Conservation (phyloP, 768 basidiomycete genomes). For the Stropharia rugosoannulata region DNA sequence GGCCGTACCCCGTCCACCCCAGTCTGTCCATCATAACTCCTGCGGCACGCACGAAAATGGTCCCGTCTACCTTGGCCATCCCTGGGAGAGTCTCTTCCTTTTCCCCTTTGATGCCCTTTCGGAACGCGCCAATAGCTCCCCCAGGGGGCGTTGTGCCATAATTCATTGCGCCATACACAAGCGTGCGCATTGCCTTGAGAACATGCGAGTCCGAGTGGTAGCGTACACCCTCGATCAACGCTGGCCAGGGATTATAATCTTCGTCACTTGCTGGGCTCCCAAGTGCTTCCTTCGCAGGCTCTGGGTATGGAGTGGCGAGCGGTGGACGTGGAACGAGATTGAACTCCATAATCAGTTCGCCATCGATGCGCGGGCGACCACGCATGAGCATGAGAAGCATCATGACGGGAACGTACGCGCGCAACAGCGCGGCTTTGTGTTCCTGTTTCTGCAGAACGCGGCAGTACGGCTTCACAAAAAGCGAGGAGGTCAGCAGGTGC, state of each 20-base stretch:
- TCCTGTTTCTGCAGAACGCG: constrained; percentile 27
- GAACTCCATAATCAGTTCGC: constrained; percentile 45
- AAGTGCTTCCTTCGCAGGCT: constrained; percentile 17
- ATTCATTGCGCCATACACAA: constrained; percentile 45
- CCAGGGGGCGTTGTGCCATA: constrained; percentile 44
- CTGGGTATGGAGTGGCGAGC: not conserved
- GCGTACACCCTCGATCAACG: constrained; percentile 40
- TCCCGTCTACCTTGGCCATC: constrained; percentile 47
- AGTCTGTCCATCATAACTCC: constrained; percentile 54
- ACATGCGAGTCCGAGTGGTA: constrained; percentile 55
- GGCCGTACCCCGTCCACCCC: constrained; percentile 56
- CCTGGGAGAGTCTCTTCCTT: constrained; percentile 45
- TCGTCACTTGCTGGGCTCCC: constrained; percentile 35
- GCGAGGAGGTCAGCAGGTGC: constrained; percentile 53
- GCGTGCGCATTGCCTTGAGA: constrained; percentile 46
- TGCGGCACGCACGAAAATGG: constrained; percentile 55
- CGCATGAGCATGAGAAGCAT: constrained; percentile 32
- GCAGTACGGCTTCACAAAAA: constrained; percentile 47
- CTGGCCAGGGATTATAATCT: constrained; percentile 52
- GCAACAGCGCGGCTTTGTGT: constrained; percentile 46
- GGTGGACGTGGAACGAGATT: constrained; percentile 41
- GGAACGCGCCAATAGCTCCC: constrained; percentile 41
- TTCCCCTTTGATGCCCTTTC: constrained; percentile 20
- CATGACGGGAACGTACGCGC: constrained; percentile 37
- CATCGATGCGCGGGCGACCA: constrained; percentile 54